Base-by-base conservation (phyloP, 768 basidiomycete genomes). In the Hygrophoropsis aurantiaca region DNA sequence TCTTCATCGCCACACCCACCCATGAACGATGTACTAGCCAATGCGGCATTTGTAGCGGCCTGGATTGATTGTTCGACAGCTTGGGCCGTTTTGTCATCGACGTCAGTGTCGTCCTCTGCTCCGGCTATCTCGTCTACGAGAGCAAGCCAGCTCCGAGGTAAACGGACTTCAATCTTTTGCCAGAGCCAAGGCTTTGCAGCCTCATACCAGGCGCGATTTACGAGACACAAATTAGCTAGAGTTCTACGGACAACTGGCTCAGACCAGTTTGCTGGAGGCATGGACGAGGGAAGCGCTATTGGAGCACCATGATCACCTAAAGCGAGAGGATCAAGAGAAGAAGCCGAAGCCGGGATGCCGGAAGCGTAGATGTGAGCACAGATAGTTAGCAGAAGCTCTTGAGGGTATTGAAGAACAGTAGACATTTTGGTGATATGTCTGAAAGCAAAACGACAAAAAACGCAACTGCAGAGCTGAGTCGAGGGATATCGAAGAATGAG, bases 111-210 rank as follows among this genome's bases (percentile, higher is more conserved):
- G 33, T 80, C 80, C 46, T 85, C 85, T 15, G 81, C 82, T 65
- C 85, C 87, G 1, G 84, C 77, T 26, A 94, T 80, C 56, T 89
- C 82, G 35, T 90, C 87, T 13, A 92, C 78, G 35, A 94, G 75
- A 9, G 87, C 73, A 11, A 94, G 80, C 88, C 90, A 94, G 53
- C 79, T 83, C n/a, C 84, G 79, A 9, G 90, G 90, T 5, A 92
- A 78, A 5, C 88, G 80, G 42, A 94, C 85, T 62, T 92, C 90
- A 52, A 93, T 72, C 50, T 82, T 82, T 48, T 79, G 80, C 90
- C 90, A 94, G 5, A 94, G 71, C 87, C 86, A 93, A 0, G 90
- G 90, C 55, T 85, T 86, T n/a, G 90, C 87, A 1, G 88, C 90
- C 23, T 81, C 78, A 59, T 82, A 81, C 86, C 87, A 92, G 3